Evolutionary conservation across 495 filamentous ascomycete genomes (phyloP).

Genomic region (Talaromyces proteolyticus): DNA sequence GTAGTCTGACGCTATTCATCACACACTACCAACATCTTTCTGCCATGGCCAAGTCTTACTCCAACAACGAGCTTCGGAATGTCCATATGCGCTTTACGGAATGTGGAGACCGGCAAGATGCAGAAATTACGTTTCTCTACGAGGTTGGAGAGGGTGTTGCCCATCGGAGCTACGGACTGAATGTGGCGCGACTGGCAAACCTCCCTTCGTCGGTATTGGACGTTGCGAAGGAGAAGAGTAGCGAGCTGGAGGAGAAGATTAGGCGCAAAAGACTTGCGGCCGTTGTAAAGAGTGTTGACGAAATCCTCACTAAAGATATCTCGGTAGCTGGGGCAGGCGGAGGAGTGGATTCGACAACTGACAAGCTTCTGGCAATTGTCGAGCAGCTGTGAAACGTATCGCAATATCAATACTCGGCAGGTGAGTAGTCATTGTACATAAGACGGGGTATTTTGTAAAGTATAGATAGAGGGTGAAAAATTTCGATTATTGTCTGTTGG

Average conservation of each 20-base stretch:
- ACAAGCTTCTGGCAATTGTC: conserved; percentile 1
- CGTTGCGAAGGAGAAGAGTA: conserved; percentile 70
- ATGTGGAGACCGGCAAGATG: conserved; percentile 25
- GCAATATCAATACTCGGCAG: too few relatives aligned
- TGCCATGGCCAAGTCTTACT: conserved; percentile 60
- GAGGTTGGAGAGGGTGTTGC: conserved; percentile 83
- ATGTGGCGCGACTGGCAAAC: conserved; percentile 83
- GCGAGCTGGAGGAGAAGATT: conserved; percentile 71
- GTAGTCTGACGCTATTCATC: conserved; percentile 84
- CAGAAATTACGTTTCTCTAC: conserved; percentile 76
- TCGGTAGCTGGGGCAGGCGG: background rate
- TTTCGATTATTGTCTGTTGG: too few relatives aligned
- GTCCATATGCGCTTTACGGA: conserved; percentile 82
- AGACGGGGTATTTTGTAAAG: too few relatives aligned
- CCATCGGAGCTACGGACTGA: conserved; percentile 88
- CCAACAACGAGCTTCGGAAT: conserved; percentile 56
- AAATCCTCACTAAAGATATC: conserved; percentile 22
- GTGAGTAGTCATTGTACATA: too few relatives aligned
- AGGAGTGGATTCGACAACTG: background rate
- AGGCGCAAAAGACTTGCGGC: conserved; percentile 48
- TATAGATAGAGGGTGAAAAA: too few relatives aligned
- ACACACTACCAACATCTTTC: conserved; percentile 93
- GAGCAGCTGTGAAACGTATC: conserved; percentile 3
- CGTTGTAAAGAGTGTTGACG: conserved; percentile 37
- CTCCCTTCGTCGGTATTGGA: conserved; percentile 72